phyloP scores from a whole-genome alignment of 2,329 filamentous ascomycete species.

The Sphaerulina vaccinii region DNA sequence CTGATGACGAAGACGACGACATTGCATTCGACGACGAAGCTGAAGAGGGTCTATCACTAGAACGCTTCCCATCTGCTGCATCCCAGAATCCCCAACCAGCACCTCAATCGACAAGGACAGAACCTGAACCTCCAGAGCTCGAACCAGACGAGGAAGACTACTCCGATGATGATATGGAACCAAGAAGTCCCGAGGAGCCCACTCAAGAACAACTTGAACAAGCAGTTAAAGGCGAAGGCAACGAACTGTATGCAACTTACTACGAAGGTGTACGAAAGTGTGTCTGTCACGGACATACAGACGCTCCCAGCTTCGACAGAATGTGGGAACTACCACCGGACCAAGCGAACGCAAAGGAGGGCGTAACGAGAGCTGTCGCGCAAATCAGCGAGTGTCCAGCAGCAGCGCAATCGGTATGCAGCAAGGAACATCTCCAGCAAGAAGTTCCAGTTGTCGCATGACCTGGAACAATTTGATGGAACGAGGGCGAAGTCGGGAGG shows the following conservation, averaged over 20 bases:
- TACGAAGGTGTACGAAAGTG: conserved; percentile 35
- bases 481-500: neutral
- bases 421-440: conserved; percentile 4
- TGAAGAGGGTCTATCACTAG: conserved; percentile 30
- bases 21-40: conserved; percentile 29
- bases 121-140: conserved; percentile 28
- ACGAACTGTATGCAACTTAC: conserved; percentile 27
- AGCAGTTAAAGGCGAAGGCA: conserved; percentile 30
- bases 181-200: conserved; percentile 31
- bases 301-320: conserved; percentile 30
- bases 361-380: conserved; percentile 31
- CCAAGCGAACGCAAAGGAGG: conserved; percentile 21
- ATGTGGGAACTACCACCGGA: conserved; percentile 35
- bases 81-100: conserved; percentile 21
- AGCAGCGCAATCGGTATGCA: conserved; percentile 13
- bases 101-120: conserved; percentile 12
- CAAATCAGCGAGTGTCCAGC: conserved; percentile 21
- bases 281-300: conserved; percentile 32
- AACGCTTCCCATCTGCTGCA: conserved; percentile 34
- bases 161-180: conserved; percentile 33
- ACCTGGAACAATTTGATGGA: neutral
- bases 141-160: conserved; percentile 28
- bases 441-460: neutral
- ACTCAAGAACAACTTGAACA: conserved; percentile 28
- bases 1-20: conserved; percentile 24